Percentiles rank a stretch among this genome's conserved stretches.
Evolutionary conservation across 2,329 filamentous ascomycete genomes (phyloP).

Genomic region (Capronia americana): DNA sequence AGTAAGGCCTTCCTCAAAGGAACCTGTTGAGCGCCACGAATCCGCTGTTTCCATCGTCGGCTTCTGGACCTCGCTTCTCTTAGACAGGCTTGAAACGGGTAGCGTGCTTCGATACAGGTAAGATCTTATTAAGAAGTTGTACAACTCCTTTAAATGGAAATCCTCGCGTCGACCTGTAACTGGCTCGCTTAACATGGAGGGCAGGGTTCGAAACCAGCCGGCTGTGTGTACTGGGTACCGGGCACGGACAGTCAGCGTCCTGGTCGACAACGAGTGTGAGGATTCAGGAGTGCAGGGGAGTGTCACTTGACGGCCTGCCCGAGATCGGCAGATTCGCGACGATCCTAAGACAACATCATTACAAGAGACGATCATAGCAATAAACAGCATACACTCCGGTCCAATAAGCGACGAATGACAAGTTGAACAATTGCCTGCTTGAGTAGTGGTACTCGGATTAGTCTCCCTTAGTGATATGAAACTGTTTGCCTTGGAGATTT

Average conservation of each 20-base stretch:
- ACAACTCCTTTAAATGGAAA: constrained; percentile 15
- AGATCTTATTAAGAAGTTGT: constrained; percentile 17
- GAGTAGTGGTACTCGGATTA: constrained; percentile 1
- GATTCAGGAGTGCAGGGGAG: neutral
- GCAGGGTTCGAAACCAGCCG: neutral
- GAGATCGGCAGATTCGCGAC: constrained; percentile 14
- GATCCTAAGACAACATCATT: constrained; percentile 1
- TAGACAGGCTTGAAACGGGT: neutral
- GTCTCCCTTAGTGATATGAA: neutral
- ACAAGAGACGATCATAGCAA: constrained; percentile 15
- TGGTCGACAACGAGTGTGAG: neutral
- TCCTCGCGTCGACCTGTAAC: neutral
- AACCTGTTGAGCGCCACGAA: neutral
- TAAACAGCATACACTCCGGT: constrained; percentile 12
- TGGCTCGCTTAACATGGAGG: constrained; percentile 5
- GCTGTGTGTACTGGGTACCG: neutral
- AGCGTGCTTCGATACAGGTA: neutral
- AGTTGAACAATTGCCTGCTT: constrained; percentile 1
- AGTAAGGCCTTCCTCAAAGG: too few species aligned
- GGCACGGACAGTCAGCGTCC: neutral
- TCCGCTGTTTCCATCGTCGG: neutral
- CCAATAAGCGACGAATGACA: constrained; percentile 7
- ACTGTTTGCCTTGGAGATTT: neutral
- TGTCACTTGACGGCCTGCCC: constrained; percentile 1
- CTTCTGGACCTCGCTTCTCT: neutral